Conservation (phyloP, 371 early-diverging fungal genomes). For the Coemansia sp. region DNA sequence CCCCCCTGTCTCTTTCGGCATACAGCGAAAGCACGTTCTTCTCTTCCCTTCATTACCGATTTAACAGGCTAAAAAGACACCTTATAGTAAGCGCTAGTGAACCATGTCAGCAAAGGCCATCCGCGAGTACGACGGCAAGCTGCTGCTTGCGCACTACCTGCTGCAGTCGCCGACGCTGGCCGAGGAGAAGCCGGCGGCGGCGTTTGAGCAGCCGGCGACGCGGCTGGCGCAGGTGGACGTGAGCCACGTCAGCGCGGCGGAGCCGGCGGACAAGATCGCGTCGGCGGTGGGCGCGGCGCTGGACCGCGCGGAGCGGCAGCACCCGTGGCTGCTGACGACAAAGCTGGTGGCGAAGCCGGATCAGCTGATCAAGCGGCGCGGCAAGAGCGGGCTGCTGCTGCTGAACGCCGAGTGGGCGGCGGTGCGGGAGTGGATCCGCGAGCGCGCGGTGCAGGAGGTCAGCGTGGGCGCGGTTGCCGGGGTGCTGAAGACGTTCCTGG, state of each 20-base stretch:
- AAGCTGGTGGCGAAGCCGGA: constrained; percentile 96
- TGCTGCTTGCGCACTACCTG: constrained; percentile 86
- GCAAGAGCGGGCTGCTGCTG: constrained; percentile 90
- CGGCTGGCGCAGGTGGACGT: constrained; percentile 80
- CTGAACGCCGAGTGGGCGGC: constrained; percentile 86
- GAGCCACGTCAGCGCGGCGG: constrained; percentile 60
- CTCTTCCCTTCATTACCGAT: not conserved
- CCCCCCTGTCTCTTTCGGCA: not conserved
- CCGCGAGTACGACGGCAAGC: constrained; percentile 96
- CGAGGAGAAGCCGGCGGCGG: constrained; percentile 46
- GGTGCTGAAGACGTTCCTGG: constrained; percentile 86
- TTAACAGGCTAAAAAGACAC: too few relatives aligned
- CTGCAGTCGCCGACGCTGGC: constrained; percentile 64
- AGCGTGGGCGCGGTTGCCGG: constrained; percentile 84
- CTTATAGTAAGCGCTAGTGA: not conserved
- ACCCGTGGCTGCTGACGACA: constrained; percentile 81
- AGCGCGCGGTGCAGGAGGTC: constrained; percentile 81
- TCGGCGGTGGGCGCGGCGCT: constrained; percentile 45
- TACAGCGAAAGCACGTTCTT: not conserved
- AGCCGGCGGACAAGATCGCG: constrained; percentile 46
- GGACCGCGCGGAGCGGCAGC: constrained; percentile 61
- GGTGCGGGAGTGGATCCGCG: constrained; percentile 85
- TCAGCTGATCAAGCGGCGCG: constrained; percentile 95
- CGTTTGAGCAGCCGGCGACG: constrained; percentile 70
- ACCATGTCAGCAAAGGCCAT: constrained; percentile 95